These are phyloP conservation scores for Amphibolis antarctica DNA, from an alignment of 106 monocot species.

Conservation along the genomic window DNA sequence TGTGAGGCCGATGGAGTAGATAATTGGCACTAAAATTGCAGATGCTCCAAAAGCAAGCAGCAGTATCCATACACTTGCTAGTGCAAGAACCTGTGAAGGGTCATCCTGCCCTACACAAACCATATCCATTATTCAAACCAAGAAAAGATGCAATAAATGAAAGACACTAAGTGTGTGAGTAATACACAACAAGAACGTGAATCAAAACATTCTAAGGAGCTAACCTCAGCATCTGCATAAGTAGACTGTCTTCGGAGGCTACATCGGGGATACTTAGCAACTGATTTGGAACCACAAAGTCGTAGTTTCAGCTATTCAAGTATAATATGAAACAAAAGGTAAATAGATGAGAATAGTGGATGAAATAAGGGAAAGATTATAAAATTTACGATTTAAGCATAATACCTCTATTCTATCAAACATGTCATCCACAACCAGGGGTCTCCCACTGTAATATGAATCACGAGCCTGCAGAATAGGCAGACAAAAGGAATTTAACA, in stretches of 20 bases:
- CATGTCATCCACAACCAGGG: constrained; percentile 93
- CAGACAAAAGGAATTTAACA: neutral
- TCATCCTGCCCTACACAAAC: constrained; percentile 96
- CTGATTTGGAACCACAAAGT: constrained; percentile 75
- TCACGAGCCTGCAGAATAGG: constrained; percentile 57
- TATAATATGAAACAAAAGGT: neutral
- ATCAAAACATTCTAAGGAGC: constrained; percentile 1
- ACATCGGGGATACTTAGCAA: constrained; percentile 93
- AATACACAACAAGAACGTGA: neutral
- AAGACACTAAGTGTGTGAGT: too few relatives aligned
- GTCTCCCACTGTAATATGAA: constrained; percentile 89
- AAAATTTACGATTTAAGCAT: too few relatives aligned
- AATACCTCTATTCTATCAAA: constrained; percentile 95
- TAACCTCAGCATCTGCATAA: constrained; percentile 97
- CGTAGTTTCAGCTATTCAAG: constrained; percentile 71
- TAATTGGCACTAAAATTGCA: constrained; percentile 39
- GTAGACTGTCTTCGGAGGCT: constrained; percentile 72
- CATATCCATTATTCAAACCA: constrained; percentile 32
- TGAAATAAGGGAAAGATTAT: neutral
- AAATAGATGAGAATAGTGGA: too few relatives aligned
- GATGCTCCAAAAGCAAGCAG: constrained; percentile 49
- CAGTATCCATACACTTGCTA: constrained; percentile 72
- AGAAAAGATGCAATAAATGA: neutral
- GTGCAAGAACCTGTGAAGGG: constrained; percentile 67
- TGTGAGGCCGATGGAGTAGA: constrained; percentile 26